Conservation (phyloP, 1,284 basidiomycete genomes). For the Mycena sp. region DNA sequence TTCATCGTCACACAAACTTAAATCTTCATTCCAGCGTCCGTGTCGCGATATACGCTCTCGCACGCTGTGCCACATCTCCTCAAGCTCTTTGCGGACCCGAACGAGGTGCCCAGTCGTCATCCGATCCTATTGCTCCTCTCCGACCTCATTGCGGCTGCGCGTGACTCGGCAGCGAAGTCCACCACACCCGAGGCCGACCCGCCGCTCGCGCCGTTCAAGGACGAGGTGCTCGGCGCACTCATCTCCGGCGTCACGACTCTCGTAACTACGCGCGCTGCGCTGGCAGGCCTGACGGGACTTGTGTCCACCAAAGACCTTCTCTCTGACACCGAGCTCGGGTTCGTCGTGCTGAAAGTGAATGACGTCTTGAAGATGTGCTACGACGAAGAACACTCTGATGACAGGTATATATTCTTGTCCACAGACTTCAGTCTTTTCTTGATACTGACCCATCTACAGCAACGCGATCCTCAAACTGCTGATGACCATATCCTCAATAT, state of each 20-base stretch:
- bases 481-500: conserved; percentile 67
- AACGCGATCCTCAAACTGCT: conserved; percentile 76
- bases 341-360: conserved; percentile 81
- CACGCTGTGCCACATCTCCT: conserved; percentile 80
- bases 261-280: conserved; percentile 64
- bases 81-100: conserved; percentile 79
- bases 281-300: conserved; percentile 71
- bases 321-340: conserved; percentile 78
- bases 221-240: conserved; percentile 76
- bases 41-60: conserved; percentile 73
- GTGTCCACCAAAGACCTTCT: conserved; percentile 74
- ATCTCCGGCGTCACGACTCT: conserved; percentile 68
- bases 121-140: conserved; percentile 72
- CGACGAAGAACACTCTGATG: conserved; percentile 61
- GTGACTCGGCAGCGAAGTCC: conserved; percentile 48
- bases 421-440: conserved; percentile 3
- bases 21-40: conserved; percentile 60
- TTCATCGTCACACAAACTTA: conserved; percentile 6
- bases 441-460: conserved; percentile 49
- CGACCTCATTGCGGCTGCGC: conserved; percentile 65
- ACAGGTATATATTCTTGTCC: conserved; percentile 52
- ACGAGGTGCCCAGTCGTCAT: conserved; percentile 79
- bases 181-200: conserved; percentile 26
- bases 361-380: conserved; percentile 70
- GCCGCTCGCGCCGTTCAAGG: conserved; percentile 75